Evolutionary conservation across 2,329 filamentous ascomycete genomes (phyloP), one percentile per base, ranked within the genome.

Genomic region (Uncinocarpus reesii): DNA sequence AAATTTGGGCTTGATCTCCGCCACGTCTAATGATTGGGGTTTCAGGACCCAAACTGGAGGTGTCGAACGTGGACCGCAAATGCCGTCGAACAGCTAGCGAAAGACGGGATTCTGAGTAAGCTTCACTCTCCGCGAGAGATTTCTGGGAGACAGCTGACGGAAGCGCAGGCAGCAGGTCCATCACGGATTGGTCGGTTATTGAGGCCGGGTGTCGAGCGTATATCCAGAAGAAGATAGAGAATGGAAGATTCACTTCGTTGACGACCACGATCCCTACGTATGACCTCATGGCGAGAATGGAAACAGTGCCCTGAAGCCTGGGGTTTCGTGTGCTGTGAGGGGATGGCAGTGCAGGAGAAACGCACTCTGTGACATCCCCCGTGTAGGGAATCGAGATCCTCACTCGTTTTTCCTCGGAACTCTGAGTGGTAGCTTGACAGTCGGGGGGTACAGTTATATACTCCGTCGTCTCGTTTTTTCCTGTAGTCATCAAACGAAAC

Each of bases 11-110:
- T n/a, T n/a, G n/a, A n/a, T n/a, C n/a, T n/a, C n/a, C 62, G 21
- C 16, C 23, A 18, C 13, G 68, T 58, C 0, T 42, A 73, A 18
- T 41, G 24, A 0, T 57, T 51, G 21, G 11, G 2, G n/a, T 16
- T 56, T 73, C 18, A 50, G 48, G 35, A 50, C 5, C 47, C 47
- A 18, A 35, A 31, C 7, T 50, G 42, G 41, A 40, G 41, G 40
- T 50, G 48, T 16, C 40, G 48, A 45, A 50, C 41, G 3, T 50
- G 48, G 41, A 28, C 48, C 11, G 34, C 35, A 34, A 28, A 50
- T 29, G 48, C 41, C 8, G 34, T 50, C 4, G 24, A 15, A 20
- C 41, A 45, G 35, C 15, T 50, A 21, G 48, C 34, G 31, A 50
- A 46, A 18, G 38, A 40, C 18, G 41, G 34, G 11, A 21, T 50